Base-by-base conservation (phyloP, 2,329 filamentous ascomycete genomes). In the Exophiala dermatitidis region DNA sequence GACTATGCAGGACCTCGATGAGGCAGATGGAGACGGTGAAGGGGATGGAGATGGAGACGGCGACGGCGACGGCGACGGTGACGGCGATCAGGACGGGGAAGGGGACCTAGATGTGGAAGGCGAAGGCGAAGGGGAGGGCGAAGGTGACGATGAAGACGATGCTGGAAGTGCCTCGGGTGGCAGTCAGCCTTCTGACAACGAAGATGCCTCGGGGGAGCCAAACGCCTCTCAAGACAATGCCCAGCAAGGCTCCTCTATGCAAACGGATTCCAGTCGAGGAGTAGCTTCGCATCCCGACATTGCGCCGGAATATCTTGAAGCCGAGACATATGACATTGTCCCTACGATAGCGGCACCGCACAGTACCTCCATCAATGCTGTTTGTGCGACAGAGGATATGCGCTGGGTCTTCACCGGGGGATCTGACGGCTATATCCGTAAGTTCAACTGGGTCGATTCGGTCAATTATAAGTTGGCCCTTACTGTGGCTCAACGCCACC, bases 321-420 rank as follows among this genome's bases (percentile, higher is more conserved):
- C 93, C 9, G 74, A 78, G 38, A 81, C 86, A 1, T 98, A 97
- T 74, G 93, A 98, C 67, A 95, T 98, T 56, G 86, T 95, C 1
- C 93, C 93, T 1, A 97, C 93, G 26, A 97, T 97, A 73, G 93
- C 93, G 1, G 93, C 93, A 2, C 93, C 93, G 1, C 90, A 96
- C 68, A 87, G 89, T 58, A 98, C 93, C 2, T 96, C 90, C 49
- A 88, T 98, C 70, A 98, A 98, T 67, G 85, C 90, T 6, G 81
- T 98, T 54, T 84, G 90, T 28, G 85, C 93, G 32, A 98, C 93
- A 0, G 90, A 90, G 1, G 93, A 98, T 69, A 85, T 96, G 77
- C 82, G 90, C 51, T 97, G 90, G 80, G 91, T 95, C 69, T 90
- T 97, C 68, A 95, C 85, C 7, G 93, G 93, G 36, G 93, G 93